phyloP scores from a whole-genome alignment of 306 rosid genomes.

The Oxytropis ochrocephala region DNA sequence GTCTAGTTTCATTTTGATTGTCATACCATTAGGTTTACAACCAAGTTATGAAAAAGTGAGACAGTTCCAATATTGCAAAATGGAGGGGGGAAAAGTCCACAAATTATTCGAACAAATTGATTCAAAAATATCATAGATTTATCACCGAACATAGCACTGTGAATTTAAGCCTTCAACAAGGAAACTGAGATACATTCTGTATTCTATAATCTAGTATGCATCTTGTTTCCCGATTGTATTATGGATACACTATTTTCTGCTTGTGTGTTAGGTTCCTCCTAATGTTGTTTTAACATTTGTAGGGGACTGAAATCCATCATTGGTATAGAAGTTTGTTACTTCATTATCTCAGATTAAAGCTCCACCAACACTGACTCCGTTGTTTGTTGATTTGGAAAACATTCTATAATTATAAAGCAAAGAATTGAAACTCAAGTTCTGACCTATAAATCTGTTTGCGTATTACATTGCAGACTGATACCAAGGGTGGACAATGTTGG shows the following conservation, averaged over 20 bases:
- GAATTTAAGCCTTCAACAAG: not conserved
- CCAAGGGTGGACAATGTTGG: not conserved
- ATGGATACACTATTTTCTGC: no score
- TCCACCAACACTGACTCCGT: slow-evolving; percentile 56
- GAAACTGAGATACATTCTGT: not conserved
- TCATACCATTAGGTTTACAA: not conserved
- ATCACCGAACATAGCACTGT: not conserved
- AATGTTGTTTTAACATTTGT: slow-evolving; percentile 22
- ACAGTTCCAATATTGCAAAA: not conserved
- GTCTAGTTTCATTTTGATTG: not conserved
- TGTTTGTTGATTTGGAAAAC: slow-evolving; percentile 63
- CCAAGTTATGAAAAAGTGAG: not conserved
- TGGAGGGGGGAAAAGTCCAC: not conserved
- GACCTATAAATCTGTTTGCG: not conserved
- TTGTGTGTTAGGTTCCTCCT: no score
- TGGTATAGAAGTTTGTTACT: slow-evolving; percentile 63
- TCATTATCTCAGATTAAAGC: slow-evolving; percentile 69
- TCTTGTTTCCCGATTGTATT: not conserved
- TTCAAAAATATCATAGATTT: not conserved
- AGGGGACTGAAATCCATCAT: slow-evolving; percentile 56
- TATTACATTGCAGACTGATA: slow-evolving; percentile 11
- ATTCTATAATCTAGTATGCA: not conserved
- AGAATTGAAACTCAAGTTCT: slow-evolving; percentile 35
- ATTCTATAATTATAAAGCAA: slow-evolving; percentile 38
- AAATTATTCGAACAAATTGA: not conserved